phyloP scores from a whole-genome alignment of 352 stramenopile species.

The Saprolegnia diclina region DNA sequence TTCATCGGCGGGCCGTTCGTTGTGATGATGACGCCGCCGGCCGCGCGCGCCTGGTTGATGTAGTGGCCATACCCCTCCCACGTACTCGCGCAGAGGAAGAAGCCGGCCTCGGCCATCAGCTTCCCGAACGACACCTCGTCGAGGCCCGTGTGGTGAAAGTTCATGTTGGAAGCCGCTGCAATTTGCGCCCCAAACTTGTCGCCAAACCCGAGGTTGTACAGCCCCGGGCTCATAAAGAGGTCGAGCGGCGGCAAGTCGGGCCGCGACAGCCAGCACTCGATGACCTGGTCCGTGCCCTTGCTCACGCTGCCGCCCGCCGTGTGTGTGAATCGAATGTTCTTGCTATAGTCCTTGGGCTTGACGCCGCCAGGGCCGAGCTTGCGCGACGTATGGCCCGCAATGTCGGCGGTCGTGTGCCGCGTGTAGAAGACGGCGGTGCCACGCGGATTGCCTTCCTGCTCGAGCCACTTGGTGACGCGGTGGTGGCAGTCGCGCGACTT shows the following conservation, averaged over 20 bases:
- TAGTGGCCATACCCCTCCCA: slow-evolving; percentile 64
- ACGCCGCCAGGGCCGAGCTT: slow-evolving; percentile 3
- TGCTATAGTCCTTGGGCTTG: slow-evolving; percentile 39
- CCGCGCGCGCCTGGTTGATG: slow-evolving; percentile 60
- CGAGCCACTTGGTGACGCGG: slow-evolving; percentile 45
- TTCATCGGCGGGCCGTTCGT: slow-evolving; percentile 58
- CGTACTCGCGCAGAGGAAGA: slow-evolving; percentile 52
- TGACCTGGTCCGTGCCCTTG: slow-evolving; percentile 43
- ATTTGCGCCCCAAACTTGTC: no score
- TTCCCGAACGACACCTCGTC: slow-evolving; percentile 40
- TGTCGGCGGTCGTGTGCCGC: slow-evolving; percentile 47
- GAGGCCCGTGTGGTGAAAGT: slow-evolving; percentile 37
- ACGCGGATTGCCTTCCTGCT: slow-evolving; percentile 43
- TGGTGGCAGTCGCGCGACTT: slow-evolving; percentile 43
- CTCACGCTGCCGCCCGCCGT: slow-evolving; percentile 43
- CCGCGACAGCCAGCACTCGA: slow-evolving; percentile 50
- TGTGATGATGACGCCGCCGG: slow-evolving; percentile 42
- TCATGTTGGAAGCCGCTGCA: slow-evolving; percentile 25
- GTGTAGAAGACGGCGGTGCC: slow-evolving; percentile 45
- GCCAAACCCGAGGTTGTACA: slow-evolving; percentile 37
- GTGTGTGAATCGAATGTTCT: slow-evolving; percentile 40
- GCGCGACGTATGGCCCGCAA: slow-evolving; percentile 35
- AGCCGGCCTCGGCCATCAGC: slow-evolving; percentile 43
- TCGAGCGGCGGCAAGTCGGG: slow-evolving; percentile 46
- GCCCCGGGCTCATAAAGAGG: slow-evolving; percentile 41